Evolutionary conservation across 1,284 basidiomycete genomes (phyloP), one percentile per base, ranked within the genome.

Genomic region (Inonotus hispidus): DNA sequence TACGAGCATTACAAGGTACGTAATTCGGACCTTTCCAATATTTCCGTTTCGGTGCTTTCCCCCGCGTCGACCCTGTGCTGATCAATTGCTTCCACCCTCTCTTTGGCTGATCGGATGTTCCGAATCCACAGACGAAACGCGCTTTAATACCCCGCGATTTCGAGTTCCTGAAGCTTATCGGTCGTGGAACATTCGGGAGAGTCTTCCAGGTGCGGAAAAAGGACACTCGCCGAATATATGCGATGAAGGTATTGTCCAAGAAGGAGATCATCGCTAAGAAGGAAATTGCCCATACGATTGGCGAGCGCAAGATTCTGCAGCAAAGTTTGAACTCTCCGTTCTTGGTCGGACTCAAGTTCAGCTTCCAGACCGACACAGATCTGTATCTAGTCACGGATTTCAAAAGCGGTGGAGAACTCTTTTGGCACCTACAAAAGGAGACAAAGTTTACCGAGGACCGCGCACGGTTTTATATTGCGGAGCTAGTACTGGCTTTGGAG

Each of bases 181-280:
- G 97, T 53, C 88, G 94, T 57, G 97, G 97, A 4, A 99, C 97
- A 0, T 99, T 99, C 72, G 97, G 97, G n/a, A 90, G 93, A 56
- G 96, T 99, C 23, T 99, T 98, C 81, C 97, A 99, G 75, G 96
- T 99, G 43, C 91, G 96, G 64, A 99, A 99, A 77, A 88, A 83
- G 72, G 96, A 99, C 77, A 99, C 97, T 49, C 92, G 93, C 73
- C 92, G 97, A 56, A 99, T 99, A 77, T 99, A 98, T 77, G 97
- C 97, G 59, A 99, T 99, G 96, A 99, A 99, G 73, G 93, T 99
- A 54, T 83, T 99, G 38, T 95, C 92, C 41, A 99, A 99, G 79
- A 95, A 93, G 77, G 97, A 99, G 74, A 99, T 99, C 69, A 88
- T 98, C 61, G 93, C 93, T 52, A 99, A 98, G 81, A 99, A 99